Conservation (phyloP, 2,329 filamentous ascomycete genomes). For the Aspergillus sp. region DNA sequence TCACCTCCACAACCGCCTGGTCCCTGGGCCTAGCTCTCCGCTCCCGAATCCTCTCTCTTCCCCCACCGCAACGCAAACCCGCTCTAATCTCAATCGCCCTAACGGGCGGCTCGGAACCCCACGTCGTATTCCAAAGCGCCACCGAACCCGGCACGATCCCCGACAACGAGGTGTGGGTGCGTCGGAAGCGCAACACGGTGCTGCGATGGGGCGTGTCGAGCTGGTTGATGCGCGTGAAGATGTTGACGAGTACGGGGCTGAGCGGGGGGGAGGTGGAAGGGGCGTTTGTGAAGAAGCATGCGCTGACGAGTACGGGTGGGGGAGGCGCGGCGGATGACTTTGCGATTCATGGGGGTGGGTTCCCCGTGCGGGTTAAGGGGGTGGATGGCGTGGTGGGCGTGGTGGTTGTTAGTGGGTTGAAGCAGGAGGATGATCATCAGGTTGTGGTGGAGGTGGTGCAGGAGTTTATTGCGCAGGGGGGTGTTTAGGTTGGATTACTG, state of each 20-base stretch:
- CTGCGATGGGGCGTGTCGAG: slow-evolving; percentile 68
- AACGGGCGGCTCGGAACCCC: slow-evolving; percentile 37
- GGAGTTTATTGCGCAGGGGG: slow-evolving; percentile 42
- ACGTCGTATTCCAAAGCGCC: slow-evolving; percentile 68
- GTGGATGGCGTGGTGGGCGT: slow-evolving; percentile 76
- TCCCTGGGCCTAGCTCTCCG: slow-evolving; percentile 40
- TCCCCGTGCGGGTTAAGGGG: slow-evolving; percentile 69
- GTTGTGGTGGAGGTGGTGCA: slow-evolving; percentile 69
- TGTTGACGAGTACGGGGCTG: slow-evolving; percentile 28
- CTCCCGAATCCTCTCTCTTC: slow-evolving; percentile 36
- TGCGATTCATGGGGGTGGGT: slow-evolving; percentile 75
- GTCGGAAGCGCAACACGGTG: slow-evolving; percentile 70
- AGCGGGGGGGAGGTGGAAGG: slow-evolving; percentile 56
- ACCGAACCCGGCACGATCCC: slow-evolving; percentile 66
- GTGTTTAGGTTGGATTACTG: slow-evolving; percentile 9
- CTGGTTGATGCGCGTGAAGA: slow-evolving; percentile 71
- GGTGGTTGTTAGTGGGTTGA: slow-evolving; percentile 73
- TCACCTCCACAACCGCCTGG: slow-evolving; percentile 42
- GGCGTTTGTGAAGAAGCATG: slow-evolving; percentile 65
- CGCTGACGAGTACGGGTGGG: slow-evolving; percentile 54
- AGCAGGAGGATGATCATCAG: slow-evolving; percentile 74
- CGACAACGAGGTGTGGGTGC: slow-evolving; percentile 71
- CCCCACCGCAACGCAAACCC: slow-evolving; percentile 32
- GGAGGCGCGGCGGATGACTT: slow-evolving; percentile 55
- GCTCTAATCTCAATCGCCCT: slow-evolving; percentile 43